Conservation (phyloP, 192 early-diverging fungal species). For the Spizellomyces punctatus region DNA sequence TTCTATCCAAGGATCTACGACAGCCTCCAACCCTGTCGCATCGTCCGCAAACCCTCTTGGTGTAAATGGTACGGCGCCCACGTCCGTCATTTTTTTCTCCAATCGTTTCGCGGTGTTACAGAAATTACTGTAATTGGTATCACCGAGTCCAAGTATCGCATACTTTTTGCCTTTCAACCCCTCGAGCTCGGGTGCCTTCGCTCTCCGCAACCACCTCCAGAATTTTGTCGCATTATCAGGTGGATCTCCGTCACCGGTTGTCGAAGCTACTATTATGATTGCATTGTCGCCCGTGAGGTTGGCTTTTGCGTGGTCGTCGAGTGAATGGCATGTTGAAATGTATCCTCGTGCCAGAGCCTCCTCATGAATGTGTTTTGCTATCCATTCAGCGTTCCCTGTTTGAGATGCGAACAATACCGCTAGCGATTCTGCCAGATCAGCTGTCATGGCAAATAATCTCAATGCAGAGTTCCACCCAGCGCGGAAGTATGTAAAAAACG, state of each 20-base stretch:
- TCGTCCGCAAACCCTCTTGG: constrained; percentile 86
- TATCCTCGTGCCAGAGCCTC: constrained; percentile 77
- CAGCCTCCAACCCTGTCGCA: constrained; percentile 85
- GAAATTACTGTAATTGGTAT: constrained; percentile 95
- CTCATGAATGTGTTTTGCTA: constrained; percentile 79
- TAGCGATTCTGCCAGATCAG: constrained; percentile 12
- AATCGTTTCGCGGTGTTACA: constrained; percentile 82
- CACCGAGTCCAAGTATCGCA: constrained; percentile 74
- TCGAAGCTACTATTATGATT: constrained; percentile 83
- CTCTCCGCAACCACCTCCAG: constrained; percentile 75
- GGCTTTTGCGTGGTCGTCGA: constrained; percentile 77
- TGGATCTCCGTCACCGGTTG: constrained; percentile 94
- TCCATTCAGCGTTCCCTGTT: constrained; percentile 94
- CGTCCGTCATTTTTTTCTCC: constrained; percentile 73
- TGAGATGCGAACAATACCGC: constrained; percentile 82
- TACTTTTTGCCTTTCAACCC: constrained; percentile 68
- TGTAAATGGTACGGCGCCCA: constrained; percentile 76
- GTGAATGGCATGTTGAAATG: constrained; percentile 57
- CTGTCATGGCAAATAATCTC: not conserved
- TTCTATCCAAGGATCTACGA: constrained; percentile 91
- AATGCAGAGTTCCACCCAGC: no score
- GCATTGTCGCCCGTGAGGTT: constrained; percentile 52
- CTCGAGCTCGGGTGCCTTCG: constrained; percentile 42
- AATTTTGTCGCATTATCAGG: constrained; percentile 94
- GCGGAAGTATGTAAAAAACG: no score